Conservation (phyloP, 768 basidiomycete species). For the Royoungia palumana region DNA sequence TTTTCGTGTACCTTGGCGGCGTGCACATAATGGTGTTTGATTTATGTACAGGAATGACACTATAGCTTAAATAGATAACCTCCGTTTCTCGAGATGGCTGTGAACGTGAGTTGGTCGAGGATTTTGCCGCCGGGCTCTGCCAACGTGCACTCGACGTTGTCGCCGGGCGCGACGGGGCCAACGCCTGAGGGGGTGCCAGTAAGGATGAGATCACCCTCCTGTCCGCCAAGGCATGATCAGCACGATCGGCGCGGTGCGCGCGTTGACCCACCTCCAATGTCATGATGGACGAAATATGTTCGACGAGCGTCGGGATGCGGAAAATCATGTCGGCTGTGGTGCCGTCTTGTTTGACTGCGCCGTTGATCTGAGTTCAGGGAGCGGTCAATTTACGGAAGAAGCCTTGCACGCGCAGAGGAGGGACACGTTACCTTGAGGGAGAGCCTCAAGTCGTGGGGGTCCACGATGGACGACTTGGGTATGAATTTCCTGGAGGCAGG, state of each 20-base stretch:
- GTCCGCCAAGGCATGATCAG: constrained; percentile 3
- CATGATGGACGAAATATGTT: constrained; percentile 95
- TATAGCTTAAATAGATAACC: constrained; percentile 57
- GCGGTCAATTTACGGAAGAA: no score
- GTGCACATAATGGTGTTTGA: no score
- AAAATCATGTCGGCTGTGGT: constrained; percentile 90
- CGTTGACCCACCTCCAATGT: constrained; percentile 69
- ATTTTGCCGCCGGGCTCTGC: constrained; percentile 51
- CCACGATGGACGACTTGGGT: constrained; percentile 61
- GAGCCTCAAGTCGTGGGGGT: constrained; percentile 75
- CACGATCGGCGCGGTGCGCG: not conserved
- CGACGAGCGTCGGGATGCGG: constrained; percentile 80
- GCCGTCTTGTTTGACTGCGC: constrained; percentile 77
- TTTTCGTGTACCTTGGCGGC: no score
- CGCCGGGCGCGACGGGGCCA: constrained; percentile 71
- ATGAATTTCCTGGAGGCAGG: constrained; percentile 62
- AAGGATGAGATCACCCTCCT: constrained; percentile 91
- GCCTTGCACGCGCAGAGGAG: no score
- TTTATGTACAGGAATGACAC: not conserved
- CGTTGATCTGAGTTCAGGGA: constrained; percentile 64
- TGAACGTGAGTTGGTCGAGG: constrained; percentile 62
- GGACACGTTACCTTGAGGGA: constrained; percentile 58
- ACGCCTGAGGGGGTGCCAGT: constrained; percentile 94
- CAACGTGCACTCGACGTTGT: constrained; percentile 73
- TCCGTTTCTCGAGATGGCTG: constrained; percentile 60